Base-by-base conservation (phyloP, 2,329 filamentous ascomycete genomes). In the Verticillium longisporum region DNA sequence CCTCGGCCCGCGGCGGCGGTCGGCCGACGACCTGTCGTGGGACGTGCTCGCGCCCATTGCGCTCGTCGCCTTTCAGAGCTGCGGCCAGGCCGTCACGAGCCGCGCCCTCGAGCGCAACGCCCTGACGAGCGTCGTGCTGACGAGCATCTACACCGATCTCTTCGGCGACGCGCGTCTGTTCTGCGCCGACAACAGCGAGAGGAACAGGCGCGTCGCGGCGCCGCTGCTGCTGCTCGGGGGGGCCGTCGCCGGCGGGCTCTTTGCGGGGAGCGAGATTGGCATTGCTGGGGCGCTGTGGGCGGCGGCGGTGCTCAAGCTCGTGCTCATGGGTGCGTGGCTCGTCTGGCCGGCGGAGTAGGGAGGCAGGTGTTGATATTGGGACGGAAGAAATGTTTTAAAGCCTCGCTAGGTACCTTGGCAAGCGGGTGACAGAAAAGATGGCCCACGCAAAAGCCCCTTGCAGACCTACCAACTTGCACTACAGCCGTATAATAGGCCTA, bases 111-210 rank as follows among this genome's bases (percentile, higher is more conserved):
- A 86, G 67, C 88, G 87, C 69, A 87, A 86, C 61, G 85, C 87
- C 2, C 75, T 94, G 21, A 92, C 90, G 0, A 92, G 88, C 63
- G 90, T 92, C 15, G 91, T 93, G 3, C 74, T 95, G 62, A 94
- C 91, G 1, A 92, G 88, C 70, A 87, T 91, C 64, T 94, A 93
- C 76, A 92, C 89, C 70, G 91, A 94, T 71, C 70, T 94, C 21
- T 91, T 91, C 66, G 89, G 87, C 1, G 89, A 92, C 61, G 74
- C 76, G 36, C 72, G 79, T 31, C 67, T 85, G 3, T 80, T 84
- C 41, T 71, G 72, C 1, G 56, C 69, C 9, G 64, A 70, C 50
- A 84, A 84, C 61, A 71, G 71, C 6, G 81, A 84, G 69, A 71
- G 82, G 36, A 84, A 85, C 64, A 75, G 80, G 21, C 72, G 83